phyloP scores from a whole-genome alignment of 2,329 filamentous ascomycete genomes.

The Fusarium transvaalense region DNA sequence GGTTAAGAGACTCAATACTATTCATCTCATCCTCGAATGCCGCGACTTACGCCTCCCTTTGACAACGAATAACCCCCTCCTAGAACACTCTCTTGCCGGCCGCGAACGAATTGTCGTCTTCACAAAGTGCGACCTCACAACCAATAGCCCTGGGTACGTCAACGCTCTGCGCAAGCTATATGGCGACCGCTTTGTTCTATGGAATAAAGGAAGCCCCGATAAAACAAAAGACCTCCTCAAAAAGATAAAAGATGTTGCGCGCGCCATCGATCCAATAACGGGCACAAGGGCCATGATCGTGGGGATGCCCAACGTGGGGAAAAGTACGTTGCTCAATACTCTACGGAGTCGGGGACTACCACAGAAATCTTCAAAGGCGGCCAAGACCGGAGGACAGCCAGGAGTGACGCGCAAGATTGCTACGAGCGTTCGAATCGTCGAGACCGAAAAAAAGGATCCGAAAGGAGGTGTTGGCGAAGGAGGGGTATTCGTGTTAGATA shows the following conservation, averaged over 20 bases:
- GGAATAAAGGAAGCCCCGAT: slow-evolving; percentile 54
- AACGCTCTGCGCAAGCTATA: slow-evolving; percentile 52
- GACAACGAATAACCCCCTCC: slow-evolving; percentile 88
- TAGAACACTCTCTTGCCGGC: slow-evolving; percentile 81
- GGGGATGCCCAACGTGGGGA: slow-evolving; percentile 98
- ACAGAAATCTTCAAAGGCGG: slow-evolving; percentile 71
- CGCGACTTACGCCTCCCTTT: slow-evolving; percentile 92
- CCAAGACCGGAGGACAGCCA: slow-evolving; percentile 85
- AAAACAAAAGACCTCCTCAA: slow-evolving; percentile 57
- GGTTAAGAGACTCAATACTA: slow-evolving; percentile 85
- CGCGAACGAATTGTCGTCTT: slow-evolving; percentile 86
- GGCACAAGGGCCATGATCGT: slow-evolving; percentile 90
- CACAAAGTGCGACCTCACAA: slow-evolving; percentile 85
- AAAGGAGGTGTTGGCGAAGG: slow-evolving; percentile 59
- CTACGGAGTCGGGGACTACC: slow-evolving; percentile 75
- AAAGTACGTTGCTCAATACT: slow-evolving; percentile 92
- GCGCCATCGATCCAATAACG: slow-evolving; percentile 69
- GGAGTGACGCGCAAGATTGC: slow-evolving; percentile 90
- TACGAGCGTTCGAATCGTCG: slow-evolving; percentile 81
- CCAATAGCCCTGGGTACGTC: slow-evolving; percentile 49
- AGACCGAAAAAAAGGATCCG: slow-evolving; percentile 58
- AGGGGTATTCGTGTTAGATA: slow-evolving; percentile 88
- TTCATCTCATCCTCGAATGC: slow-evolving; percentile 93
- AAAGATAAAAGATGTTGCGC: slow-evolving; percentile 52
- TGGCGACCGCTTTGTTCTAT: slow-evolving; percentile 58